These are phyloP conservation scores for Umbelopsis sp. DNA, from an alignment of 192 early-diverging fungal species.

Conservation along the genomic window DNA sequence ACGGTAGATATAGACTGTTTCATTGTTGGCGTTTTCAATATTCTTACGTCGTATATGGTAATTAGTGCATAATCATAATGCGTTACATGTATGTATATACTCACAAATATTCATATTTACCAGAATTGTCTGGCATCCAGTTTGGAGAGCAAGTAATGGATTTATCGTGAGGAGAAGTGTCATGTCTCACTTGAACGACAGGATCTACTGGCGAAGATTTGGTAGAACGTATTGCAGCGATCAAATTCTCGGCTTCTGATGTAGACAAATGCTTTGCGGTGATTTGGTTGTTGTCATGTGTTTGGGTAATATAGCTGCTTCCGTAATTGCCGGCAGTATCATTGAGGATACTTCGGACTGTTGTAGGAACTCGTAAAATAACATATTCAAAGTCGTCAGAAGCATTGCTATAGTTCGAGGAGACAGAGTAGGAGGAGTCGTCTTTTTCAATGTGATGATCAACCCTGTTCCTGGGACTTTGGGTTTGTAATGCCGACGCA, in stretches of 20 bases:
- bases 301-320: not conserved
- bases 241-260: constrained; percentile 12
- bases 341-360: not conserved
- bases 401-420: not conserved
- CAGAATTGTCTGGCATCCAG: constrained; percentile 23
- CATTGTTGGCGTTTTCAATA: constrained; percentile 8
- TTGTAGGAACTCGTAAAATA: constrained; percentile 7
- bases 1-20: not conserved
- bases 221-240: constrained; percentile 7
- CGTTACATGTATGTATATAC: not conserved
- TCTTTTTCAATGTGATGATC: not conserved
- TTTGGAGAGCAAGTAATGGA: not conserved
- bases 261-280: constrained; percentile 18
- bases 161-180: not conserved
- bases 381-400: constrained; percentile 9
- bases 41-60: not conserved
- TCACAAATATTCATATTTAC: constrained; percentile 25
- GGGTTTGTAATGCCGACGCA: not conserved
- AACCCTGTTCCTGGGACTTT: not conserved
- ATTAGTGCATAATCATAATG: constrained; percentile 2
- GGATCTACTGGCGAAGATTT: constrained; percentile 11
- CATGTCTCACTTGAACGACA: not conserved
- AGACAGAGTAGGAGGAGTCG: not conserved
- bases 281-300: not conserved
- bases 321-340: not conserved